Conservation (phyloP, 2,329 filamentous ascomycete species). For the Phyllosticta citrichinensis region DNA sequence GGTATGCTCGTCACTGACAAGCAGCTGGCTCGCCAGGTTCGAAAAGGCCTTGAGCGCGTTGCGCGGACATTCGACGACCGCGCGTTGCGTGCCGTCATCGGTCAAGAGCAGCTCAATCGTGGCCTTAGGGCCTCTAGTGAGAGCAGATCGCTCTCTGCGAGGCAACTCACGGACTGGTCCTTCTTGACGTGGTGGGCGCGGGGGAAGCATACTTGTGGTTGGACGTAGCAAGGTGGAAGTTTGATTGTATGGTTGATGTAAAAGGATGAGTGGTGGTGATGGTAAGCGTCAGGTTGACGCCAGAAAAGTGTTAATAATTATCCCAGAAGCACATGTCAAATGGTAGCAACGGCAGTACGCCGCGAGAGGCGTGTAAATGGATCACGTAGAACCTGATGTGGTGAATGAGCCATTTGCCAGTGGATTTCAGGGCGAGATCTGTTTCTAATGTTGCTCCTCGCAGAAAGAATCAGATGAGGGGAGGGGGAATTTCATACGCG, state of each 20-base stretch:
- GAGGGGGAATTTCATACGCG: too few relatives aligned
- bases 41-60: slow-evolving; percentile 8
- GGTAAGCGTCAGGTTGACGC: too few relatives aligned
- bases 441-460: too few relatives aligned
- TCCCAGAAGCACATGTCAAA: too few relatives aligned
- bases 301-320: too few relatives aligned
- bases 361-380: too few relatives aligned
- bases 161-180: not conserved
- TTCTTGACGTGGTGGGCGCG: not conserved
- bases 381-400: too few relatives aligned
- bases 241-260: not conserved
- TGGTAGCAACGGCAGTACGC: too few relatives aligned
- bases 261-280: too few relatives aligned
- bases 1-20: not conserved
- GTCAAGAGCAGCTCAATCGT: not conserved
- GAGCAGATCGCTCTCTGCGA: not conserved
- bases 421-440: too few relatives aligned
- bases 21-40: not conserved
- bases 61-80: not conserved
- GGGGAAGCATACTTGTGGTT: not conserved
- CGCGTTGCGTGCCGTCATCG: not conserved
- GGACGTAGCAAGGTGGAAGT: not conserved
- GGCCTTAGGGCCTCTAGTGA: slow-evolving; percentile 1
- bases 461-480: too few relatives aligned
- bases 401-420: too few relatives aligned